Percentiles rank a stretch among this genome's conserved stretches.
Conservation (phyloP, 2,329 filamentous ascomycete genomes). For the Ophiostoma tasmaniense region DNA sequence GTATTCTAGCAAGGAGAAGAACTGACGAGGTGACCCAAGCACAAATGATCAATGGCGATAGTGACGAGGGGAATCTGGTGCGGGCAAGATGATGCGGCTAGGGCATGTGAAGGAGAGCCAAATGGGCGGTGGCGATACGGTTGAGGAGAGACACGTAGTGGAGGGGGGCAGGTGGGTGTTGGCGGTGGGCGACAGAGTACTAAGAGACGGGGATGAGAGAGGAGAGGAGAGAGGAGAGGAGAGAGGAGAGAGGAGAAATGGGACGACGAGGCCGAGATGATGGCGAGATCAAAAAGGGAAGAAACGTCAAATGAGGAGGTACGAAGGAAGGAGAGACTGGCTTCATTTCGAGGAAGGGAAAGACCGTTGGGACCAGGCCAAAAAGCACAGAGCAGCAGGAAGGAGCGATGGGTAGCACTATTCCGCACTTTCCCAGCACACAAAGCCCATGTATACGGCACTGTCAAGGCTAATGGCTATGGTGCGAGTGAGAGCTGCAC, state of each 20-base stretch:
- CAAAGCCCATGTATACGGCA: too few relatives aligned
- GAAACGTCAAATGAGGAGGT: too few relatives aligned
- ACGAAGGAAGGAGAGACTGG: background rate
- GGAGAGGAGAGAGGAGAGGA: background rate
- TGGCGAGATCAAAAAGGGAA: background rate
- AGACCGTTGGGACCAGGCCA: background rate
- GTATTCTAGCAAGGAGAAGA: background rate
- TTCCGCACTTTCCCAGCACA: background rate
- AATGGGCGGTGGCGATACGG: conserved; percentile 3
- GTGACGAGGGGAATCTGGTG: background rate
- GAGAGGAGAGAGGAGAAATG: background rate
- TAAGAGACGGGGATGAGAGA: background rate
- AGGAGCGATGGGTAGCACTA: background rate
- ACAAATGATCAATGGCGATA: background rate
- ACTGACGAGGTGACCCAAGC: background rate
- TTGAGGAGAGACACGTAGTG: background rate
- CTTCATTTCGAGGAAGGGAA: background rate
- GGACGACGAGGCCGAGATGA: background rate
- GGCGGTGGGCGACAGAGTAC: background rate
- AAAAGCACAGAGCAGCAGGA: background rate
- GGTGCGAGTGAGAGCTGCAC: background rate
- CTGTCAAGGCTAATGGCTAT: too few relatives aligned
- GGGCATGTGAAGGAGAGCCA: background rate
- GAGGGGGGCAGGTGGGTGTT: background rate
- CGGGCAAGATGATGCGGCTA: background rate